These are phyloP conservation scores for Trichoderma citrinoviride DNA, from an alignment of 2,329 filamentous ascomycete species.

Conservation along the genomic window DNA sequence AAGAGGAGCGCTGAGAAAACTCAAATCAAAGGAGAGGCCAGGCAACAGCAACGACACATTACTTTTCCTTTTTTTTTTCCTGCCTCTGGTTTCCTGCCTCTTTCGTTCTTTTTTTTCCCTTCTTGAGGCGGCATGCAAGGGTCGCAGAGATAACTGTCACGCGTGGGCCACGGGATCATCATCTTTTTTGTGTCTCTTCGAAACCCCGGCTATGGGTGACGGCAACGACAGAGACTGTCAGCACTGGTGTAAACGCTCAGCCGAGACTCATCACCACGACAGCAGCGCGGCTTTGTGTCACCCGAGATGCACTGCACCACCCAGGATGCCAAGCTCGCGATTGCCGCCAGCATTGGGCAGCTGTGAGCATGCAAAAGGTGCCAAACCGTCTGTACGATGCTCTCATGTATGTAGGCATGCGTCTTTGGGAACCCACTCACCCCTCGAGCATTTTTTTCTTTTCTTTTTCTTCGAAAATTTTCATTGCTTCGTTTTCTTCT, in stretches of 20 bases:
- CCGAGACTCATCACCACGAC: neutral
- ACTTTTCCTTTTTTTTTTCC: neutral
- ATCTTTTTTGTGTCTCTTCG: neutral
- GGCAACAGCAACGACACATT: neutral
- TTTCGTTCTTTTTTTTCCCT: neutral
- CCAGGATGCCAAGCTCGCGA: neutral
- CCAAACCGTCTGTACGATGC: neutral
- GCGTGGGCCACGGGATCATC: slow-evolving; percentile 8
- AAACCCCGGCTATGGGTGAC: slow-evolving; percentile 5
- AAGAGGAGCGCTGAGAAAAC: too few relatives aligned
- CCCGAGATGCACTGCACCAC: neutral
- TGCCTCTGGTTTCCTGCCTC: neutral
- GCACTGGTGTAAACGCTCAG: slow-evolving; percentile 8
- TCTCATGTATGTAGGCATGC: neutral
- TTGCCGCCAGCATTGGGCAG: slow-evolving; percentile 8
- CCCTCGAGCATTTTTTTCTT: neutral
- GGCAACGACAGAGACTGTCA: neutral
- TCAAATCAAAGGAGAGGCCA: neutral
- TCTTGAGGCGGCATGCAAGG: neutral
- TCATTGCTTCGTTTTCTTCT: neutral
- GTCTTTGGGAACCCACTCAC: neutral
- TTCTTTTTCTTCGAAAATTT: neutral
- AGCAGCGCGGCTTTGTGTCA: neutral
- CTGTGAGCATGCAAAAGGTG: neutral
- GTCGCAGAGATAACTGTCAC: neutral